Evolutionary conservation across 1,139 yeast genomes (phyloP).

Genomic region (Candida sanyaensis): DNA sequence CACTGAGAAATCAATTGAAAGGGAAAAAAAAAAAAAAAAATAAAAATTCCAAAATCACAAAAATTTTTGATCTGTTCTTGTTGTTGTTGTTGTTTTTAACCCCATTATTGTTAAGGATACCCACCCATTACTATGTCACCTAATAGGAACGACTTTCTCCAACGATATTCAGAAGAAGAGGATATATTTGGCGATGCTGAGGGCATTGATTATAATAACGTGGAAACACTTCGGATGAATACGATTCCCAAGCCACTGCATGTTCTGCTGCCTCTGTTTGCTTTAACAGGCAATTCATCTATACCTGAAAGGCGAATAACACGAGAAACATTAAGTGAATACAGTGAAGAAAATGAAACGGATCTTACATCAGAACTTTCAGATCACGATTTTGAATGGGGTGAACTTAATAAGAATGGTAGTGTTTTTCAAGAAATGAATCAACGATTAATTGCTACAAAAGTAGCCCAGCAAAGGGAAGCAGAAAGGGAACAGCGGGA

Average conservation of each 20-base stretch:
- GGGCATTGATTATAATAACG: conserved; percentile 15
- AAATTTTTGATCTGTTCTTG: not conserved
- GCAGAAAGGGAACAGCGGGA: conserved; percentile 41
- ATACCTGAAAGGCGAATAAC: conserved; percentile 14
- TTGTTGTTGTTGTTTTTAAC: not conserved
- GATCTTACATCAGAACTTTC: conserved; percentile 43
- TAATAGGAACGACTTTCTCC: conserved; percentile 15
- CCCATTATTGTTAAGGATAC: not conserved
- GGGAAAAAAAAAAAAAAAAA: not conserved
- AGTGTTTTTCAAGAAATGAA: conserved; percentile 32
- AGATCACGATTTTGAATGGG: conserved; percentile 45
- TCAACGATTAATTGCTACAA: conserved; percentile 23
- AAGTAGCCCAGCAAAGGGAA: conserved; percentile 29
- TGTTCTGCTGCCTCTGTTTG: conserved; percentile 13
- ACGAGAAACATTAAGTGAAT: conserved; percentile 30
- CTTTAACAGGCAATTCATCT: conserved; percentile 11
- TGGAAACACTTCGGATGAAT: conserved; percentile 8
- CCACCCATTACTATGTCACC: not conserved
- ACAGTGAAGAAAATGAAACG: conserved; percentile 42
- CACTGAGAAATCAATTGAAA: not conserved
- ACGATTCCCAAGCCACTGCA: conserved; percentile 6
- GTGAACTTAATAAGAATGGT: conserved; percentile 36
- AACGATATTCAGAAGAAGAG: conserved; percentile 22
- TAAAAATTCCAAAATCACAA: not conserved
- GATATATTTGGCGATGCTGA: conserved; percentile 35